Conservation (phyloP, 208 protist genomes). For the Lotmaria passim region DNA sequence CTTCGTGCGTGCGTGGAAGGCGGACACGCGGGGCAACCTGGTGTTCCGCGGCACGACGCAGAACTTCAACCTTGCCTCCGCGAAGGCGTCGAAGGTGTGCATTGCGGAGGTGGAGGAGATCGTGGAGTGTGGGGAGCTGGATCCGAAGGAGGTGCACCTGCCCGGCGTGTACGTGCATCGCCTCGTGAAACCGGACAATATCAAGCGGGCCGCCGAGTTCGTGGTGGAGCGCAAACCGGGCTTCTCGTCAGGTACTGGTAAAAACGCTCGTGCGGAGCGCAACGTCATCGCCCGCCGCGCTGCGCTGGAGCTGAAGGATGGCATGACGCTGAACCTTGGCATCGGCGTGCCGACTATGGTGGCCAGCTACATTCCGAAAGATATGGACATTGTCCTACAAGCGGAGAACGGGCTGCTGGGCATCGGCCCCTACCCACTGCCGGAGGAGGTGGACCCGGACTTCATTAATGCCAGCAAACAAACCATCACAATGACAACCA, state of each 20-base stretch:
- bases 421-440: slow-evolving; percentile 88
- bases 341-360: slow-evolving; percentile 96
- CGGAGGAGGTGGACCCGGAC: slow-evolving; percentile 85
- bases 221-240: no score
- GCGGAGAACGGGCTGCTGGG: slow-evolving; percentile 89
- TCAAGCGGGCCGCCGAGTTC: slow-evolving; percentile 30
- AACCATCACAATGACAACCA: slow-evolving; percentile 87
- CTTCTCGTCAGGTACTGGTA: no score
- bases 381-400: slow-evolving; percentile 85
- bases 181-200: slow-evolving; percentile 60
- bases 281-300: slow-evolving; percentile 92
- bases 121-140: slow-evolving; percentile 87
- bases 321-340: slow-evolving; percentile 96
- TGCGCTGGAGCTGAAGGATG: slow-evolving; percentile 93
- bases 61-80: slow-evolving; percentile 93
- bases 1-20: slow-evolving; percentile 93
- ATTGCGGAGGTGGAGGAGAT: slow-evolving; percentile 96
- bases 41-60: slow-evolving; percentile 86
- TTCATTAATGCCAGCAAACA: slow-evolving; percentile 97
- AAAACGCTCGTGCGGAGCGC: slow-evolving; percentile 35
- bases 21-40: slow-evolving; percentile 76
- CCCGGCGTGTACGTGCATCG: slow-evolving; percentile 94
- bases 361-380: slow-evolving; percentile 77
- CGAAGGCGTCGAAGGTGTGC: slow-evolving; percentile 78
- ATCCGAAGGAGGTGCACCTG: slow-evolving; percentile 93